Conservation (phyloP, 495 filamentous ascomycete species). For the Penicillium atrosanguineum region DNA sequence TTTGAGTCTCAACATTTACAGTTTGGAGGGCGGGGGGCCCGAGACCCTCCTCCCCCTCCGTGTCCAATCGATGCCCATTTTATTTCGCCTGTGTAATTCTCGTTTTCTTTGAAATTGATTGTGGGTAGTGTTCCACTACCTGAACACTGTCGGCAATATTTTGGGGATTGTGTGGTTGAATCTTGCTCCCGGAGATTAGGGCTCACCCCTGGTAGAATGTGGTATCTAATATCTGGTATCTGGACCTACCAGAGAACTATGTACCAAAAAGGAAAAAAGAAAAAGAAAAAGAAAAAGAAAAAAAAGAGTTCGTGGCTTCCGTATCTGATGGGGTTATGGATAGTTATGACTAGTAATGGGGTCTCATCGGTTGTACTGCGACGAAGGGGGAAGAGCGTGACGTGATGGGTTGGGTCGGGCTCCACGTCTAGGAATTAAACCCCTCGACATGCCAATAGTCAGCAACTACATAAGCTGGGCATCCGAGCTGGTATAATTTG, state of each 20-base stretch:
- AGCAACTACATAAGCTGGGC: not conserved
- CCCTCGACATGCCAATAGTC: not conserved
- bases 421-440: not conserved
- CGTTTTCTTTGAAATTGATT: slow-evolving; percentile 18
- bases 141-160: not conserved
- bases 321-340: not conserved
- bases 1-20: slow-evolving; percentile 15
- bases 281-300: not conserved
- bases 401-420: not conserved
- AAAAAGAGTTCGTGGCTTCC: not conserved
- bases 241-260: too few relatives aligned
- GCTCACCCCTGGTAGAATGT: not conserved
- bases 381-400: not conserved
- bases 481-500: slow-evolving; percentile 8
- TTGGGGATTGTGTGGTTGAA: not conserved
- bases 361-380: not conserved
- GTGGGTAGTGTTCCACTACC: slow-evolving; percentile 7
- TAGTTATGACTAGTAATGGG: too few relatives aligned
- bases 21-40: slow-evolving; percentile 14
- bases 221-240: too few relatives aligned
- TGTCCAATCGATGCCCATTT: slow-evolving; percentile 3
- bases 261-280: not conserved
- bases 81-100: slow-evolving; percentile 9
- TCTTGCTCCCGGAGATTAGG: not conserved
- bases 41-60: slow-evolving; percentile 2